Base-by-base conservation (phyloP, 352 stramenopile genomes). In the Phytopythium boreale region DNA sequence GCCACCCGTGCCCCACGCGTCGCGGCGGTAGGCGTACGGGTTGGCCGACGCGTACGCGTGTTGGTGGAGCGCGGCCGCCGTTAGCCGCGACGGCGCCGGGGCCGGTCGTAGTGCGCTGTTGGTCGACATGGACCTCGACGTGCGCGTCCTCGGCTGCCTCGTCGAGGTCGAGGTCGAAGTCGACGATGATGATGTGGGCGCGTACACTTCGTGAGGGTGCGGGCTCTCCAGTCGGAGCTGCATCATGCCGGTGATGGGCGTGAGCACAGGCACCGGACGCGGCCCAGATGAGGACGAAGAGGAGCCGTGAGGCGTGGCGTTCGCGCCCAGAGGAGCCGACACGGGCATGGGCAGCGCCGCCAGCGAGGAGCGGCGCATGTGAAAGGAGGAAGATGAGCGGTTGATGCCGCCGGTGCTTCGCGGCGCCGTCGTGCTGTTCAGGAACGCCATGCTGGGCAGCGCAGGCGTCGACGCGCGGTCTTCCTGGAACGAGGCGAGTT, bases 221-320 rank as follows among this genome's bases (percentile, higher is more conserved):
- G 71, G 78, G 24, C 60, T 88, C 57, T 84, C 77, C 24, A 92
- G 70, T 24, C 76, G 75, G 34, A 92, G 71, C 59, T 88, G 77
- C 80, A 90, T 92, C 80, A 92, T 89, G 46, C 81, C 80, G 17
- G 78, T 77, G 51, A 92, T 88, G 6, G 82, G 82, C 10, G 82
- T 92, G 27, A 84, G 78, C 46, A 85, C 72, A 2, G 75, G 66
- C 22, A 76, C 68, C 46, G 65, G 56, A 56, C 70, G 52, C 15
- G 71, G 50, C 2, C 67, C 58, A 27, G 44, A 39, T 27, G 63
- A 34, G 49, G 46, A 43, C 4, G 58, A 46, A 49, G 34, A 36
- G 4, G 47, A 55, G 0, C 22, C 11, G 39, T 56, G n/a, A 27
- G 51, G 43, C 7, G 67, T 70, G 46, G 67, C 61, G 15, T 64